Evolutionary conservation across 805 yeast species (phyloP), one percentile per base, ranked within the genome.

Genomic region (Candida silvatica): DNA sequence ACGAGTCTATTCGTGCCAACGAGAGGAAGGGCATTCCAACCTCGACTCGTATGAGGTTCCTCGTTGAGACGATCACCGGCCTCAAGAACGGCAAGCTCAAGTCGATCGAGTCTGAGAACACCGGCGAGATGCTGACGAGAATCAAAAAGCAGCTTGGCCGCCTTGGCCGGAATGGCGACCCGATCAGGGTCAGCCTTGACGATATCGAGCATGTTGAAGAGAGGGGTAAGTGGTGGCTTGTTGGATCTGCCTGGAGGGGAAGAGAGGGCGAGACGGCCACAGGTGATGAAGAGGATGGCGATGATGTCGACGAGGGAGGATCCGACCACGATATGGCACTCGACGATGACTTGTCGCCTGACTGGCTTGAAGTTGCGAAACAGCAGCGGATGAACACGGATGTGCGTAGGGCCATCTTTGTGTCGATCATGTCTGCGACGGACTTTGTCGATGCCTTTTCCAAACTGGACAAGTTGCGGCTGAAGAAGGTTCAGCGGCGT

Each of bases 201-300:
- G 99, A 92, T 60, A 86, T 92, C 38, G 75, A 72, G 32, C 75
- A 73, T 41, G 69, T 85, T 17, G 83, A 80, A 11, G 73, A 80
- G 1, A 75, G 77, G 44, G 99, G 99, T 38, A 92, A 90, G 58
- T 92, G 99, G 99, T 92, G 99, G 99, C 66, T 92, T 22, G 90
- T 92, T 20, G 99, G 99, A 33, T 84, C 97, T 1, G 95, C 98
- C 0, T 92, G 97, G 96, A 84, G 77, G 49, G 96, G 95, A 3
- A 38, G 31, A 6, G 36, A 41, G 15, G 44, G 42, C 22, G 54
- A 46, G 30, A 25, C 24, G 5, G 50, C 52, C 2, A 65, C 64
- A 29, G 62, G 61, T 3, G 69, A 69, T 34, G 51, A 62, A 3
- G 58, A 56, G 4, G 67, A 69, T 2, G 66, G 75, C 38, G 74